Evolutionary conservation across 441 rosid species (phyloP).

Genomic region (Breynia disticha): DNA sequence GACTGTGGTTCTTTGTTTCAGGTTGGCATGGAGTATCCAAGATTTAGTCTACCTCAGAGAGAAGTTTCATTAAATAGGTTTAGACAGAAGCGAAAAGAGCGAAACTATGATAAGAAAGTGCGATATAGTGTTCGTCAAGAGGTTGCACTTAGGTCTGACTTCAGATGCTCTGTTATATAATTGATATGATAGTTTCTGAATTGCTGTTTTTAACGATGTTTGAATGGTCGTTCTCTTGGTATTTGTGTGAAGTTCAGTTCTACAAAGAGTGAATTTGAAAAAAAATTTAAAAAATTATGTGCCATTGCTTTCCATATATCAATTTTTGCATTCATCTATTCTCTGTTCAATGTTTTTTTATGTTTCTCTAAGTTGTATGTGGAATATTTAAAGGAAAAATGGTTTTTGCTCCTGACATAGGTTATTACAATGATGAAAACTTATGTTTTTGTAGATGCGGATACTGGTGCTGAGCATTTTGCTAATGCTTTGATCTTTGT

Average conservation of each 20-base stretch:
- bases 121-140: slow-evolving; percentile 85
- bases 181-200: neutral
- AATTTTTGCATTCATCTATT: neutral
- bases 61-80: slow-evolving; percentile 80
- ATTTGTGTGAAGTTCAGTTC: too few species aligned
- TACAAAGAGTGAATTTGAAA: too few species aligned
- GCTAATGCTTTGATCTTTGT: too few species aligned
- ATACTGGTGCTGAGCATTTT: too few species aligned
- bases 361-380: too few species aligned
- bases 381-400: too few species aligned
- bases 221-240: too few species aligned
- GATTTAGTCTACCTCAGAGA: slow-evolving; percentile 64
- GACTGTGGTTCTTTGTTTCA: slow-evolving; percentile 10
- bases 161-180: neutral
- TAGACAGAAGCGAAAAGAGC: slow-evolving; percentile 82
- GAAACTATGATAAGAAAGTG: slow-evolving; percentile 87
- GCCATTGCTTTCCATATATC: neutral
- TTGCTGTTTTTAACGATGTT: neutral
- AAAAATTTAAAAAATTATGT: neutral
- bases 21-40: slow-evolving; percentile 53
- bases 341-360: too few species aligned
- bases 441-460: too few species aligned
- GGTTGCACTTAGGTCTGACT: slow-evolving; percentile 69
- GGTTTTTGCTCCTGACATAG: too few species aligned
- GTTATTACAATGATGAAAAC: too few species aligned